Evolutionary conservation across 2,329 filamentous ascomycete species (phyloP), one percentile per base, ranked within the genome.

Genomic region (Zasmidium citrigriseum): DNA sequence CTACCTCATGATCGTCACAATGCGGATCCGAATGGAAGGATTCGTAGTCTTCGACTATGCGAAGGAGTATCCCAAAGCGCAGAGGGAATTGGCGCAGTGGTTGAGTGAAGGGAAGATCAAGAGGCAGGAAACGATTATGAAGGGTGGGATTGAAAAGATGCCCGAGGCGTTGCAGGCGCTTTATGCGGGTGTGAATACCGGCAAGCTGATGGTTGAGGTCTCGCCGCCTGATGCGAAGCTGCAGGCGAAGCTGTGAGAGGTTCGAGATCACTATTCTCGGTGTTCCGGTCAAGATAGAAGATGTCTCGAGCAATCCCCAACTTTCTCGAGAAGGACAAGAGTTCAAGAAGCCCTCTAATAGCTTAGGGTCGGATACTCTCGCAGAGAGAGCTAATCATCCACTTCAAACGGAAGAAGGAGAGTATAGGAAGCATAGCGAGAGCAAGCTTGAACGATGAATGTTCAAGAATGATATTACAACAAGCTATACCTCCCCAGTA

Each of bases 31-130:
- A 73, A 85, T 90, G 79, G 81, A 88, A 75, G 88, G 88, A 0
- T 92, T 93, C 74, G 87, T 92, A 61, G 83, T 91, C 50, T 83
- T 89, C 55, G 89, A 92, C 71, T 90, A 82, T 68, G 74, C 72
- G 3, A 76, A 82, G 53, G 79, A 87, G 67, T 89, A 83, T 70
- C 69, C 79, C 0, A 72, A 76, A 45, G 89, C 87, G 45, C 58
- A 82, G 64, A 77, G 82, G 24, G 73, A 80, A 65, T 69, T 89
- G 52, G 85, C 73, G 0, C 67, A 75, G 49, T 84, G 81, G 83
- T 74, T 89, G 70, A 71, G 75, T 18, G 80, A 87, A 63, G 84
- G 83, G 1, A 87, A 83, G 70, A 64, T 89, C 53, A 76, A 80
- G 61, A 76, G 70, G 57, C 67, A 65, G 23, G 78, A 82, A 73